Conservation (phyloP, 1,284 basidiomycete species). For the Thecaphora frezii region DNA sequence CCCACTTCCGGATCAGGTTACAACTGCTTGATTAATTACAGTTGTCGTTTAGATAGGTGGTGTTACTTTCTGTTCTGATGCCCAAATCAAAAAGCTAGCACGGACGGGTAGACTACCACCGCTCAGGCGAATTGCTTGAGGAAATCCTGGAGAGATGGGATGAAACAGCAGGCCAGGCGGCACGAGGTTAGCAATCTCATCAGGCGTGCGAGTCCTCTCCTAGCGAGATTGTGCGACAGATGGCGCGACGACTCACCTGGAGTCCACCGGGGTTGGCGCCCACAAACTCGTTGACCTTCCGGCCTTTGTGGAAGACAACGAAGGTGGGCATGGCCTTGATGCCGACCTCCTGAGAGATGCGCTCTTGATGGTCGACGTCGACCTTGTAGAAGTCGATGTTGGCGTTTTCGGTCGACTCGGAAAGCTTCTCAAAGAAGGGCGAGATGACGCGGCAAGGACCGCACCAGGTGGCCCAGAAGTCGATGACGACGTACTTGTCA, state of each 20-base stretch:
- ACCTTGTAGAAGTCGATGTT: conserved; percentile 77
- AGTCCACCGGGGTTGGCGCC: conserved; percentile 68
- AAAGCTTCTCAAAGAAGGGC: conserved; percentile 75
- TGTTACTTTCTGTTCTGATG: no score
- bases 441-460: conserved; percentile 72
- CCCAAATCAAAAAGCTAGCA: no score
- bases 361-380: conserved; percentile 58
- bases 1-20: no score
- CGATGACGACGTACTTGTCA: conserved; percentile 61
- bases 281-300: conserved; percentile 67
- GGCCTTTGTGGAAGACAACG: conserved; percentile 71
- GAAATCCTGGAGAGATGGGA: no score
- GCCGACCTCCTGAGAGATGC: conserved; percentile 68
- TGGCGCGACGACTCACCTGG: conserved; percentile 60
- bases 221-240: no score
- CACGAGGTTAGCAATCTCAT: no score
- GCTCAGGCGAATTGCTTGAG: no score
- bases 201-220: no score
- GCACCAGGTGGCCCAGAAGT: conserved; percentile 60
- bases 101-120: no score
- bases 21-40: no score
- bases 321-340: conserved; percentile 83
- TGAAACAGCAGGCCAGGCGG: no score
- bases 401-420: conserved; percentile 52
- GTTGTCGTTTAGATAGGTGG: no score